These are phyloP conservation scores for Phytophthora fragariae DNA, from an alignment of 352 stramenopile species.

Conservation along the genomic window DNA sequence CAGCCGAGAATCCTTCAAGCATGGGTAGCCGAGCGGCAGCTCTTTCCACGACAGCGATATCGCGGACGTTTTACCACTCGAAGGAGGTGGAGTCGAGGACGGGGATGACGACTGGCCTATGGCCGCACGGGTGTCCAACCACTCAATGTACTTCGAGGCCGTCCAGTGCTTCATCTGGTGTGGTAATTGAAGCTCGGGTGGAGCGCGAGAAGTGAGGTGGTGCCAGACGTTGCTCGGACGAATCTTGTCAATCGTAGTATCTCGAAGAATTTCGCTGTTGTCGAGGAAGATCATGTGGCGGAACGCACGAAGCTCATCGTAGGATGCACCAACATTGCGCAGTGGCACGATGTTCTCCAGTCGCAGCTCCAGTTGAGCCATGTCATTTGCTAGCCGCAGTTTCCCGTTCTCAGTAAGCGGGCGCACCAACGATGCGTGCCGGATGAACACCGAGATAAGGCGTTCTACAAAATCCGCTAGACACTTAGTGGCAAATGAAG, in stretches of 20 bases:
- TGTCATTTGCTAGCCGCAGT: conserved; percentile 82
- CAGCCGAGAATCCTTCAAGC: conserved; percentile 63
- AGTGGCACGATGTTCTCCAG: conserved; percentile 71
- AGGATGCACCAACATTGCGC: conserved; percentile 60
- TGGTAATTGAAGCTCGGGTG: conserved; percentile 75
- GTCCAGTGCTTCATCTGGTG: conserved; percentile 81
- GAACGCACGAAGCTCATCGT: conserved; percentile 84
- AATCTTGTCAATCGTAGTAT: conserved; percentile 83
- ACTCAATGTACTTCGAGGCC: conserved; percentile 81
- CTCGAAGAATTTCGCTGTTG: conserved; percentile 62
- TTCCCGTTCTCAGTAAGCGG: conserved; percentile 83
- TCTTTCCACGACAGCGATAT: conserved; percentile 43
- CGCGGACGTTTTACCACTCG: conserved; percentile 24
- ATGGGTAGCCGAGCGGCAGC: conserved; percentile 72
- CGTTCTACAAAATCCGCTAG: conserved; percentile 75
- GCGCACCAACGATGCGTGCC: conserved; percentile 75
- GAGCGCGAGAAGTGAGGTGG: conserved; percentile 75
- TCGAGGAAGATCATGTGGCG: conserved; percentile 88
- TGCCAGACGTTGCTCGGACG: conserved; percentile 89
- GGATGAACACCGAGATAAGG: conserved; percentile 81
- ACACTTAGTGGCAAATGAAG: conserved; percentile 57
- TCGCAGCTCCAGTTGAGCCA: conserved; percentile 82
- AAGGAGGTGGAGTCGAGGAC: conserved; percentile 31
- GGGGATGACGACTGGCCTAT: conserved; percentile 34
- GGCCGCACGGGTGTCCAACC: conserved; percentile 68